Conservation (phyloP, 352 stramenopile species). For the Pythium phragmitis region DNA sequence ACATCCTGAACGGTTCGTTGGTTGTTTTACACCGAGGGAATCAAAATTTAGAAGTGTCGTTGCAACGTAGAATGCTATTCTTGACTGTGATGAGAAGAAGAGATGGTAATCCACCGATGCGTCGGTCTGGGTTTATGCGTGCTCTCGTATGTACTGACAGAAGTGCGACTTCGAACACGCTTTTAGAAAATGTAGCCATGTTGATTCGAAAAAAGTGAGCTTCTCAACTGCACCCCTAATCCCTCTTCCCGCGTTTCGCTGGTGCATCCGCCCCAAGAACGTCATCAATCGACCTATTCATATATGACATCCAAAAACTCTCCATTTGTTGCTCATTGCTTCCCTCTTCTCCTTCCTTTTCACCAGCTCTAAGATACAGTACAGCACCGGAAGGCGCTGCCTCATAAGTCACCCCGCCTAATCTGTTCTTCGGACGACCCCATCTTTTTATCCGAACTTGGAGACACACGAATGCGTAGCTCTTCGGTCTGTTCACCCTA, state of each 20-base stretch:
- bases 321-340: neutral
- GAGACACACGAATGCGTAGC: neutral
- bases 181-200: constrained; percentile 1
- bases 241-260: constrained; percentile 3
- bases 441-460: neutral
- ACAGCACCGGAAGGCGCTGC: neutral
- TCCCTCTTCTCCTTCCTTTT: neutral
- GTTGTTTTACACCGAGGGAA: too few species aligned
- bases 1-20: too few species aligned
- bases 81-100: too few species aligned
- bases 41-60: too few species aligned
- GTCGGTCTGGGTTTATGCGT: too few species aligned
- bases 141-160: neutral
- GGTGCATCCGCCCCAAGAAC: neutral
- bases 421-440: neutral
- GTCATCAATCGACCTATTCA: neutral
- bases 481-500: neutral
- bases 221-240: constrained; percentile 8
- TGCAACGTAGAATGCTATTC: too few species aligned
- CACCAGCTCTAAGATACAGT: neutral
- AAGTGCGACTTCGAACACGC: neutral
- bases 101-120: too few species aligned
- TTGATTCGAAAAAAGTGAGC: neutral
- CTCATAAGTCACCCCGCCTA: neutral
- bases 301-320: neutral